phyloP scores from a whole-genome alignment of 108 stramenopile genomes.

The Cyclotella cryptica region DNA sequence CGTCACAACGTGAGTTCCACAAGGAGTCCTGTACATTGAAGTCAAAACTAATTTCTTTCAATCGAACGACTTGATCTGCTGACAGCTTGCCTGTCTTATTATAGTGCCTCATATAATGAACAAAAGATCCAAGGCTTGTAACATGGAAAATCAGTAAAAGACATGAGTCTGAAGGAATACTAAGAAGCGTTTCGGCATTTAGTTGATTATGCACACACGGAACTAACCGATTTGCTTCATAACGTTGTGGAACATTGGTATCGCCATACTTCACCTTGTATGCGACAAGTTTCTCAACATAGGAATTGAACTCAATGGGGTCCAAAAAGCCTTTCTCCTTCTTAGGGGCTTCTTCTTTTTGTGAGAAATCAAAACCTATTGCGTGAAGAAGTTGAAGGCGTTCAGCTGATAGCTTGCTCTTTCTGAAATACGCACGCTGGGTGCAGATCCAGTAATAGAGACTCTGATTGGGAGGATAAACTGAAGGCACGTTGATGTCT shows the following conservation, averaged over 20 bases:
- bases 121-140: conserved; percentile 19
- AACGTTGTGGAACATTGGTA: conserved; percentile 15
- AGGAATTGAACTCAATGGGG: conserved; percentile 7
- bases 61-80: not conserved
- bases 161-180: not conserved
- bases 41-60: conserved; percentile 21
- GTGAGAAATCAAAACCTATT: conserved; percentile 16
- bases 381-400: conserved; percentile 14
- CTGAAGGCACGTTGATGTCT: conserved; percentile 3
- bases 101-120: conserved; percentile 24
- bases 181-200: not conserved
- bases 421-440: conserved; percentile 4
- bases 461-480: not conserved
- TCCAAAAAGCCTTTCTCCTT: conserved; percentile 11
- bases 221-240: conserved; percentile 6
- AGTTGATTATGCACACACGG: not conserved
- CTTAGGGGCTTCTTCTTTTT: not conserved
- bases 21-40: not conserved
- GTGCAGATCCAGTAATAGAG: conserved; percentile 18
- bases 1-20: not conserved
- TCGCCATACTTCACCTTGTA: conserved; percentile 25
- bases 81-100: not conserved
- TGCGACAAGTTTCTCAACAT: conserved; percentile 7
- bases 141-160: not conserved
- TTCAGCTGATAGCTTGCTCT: conserved; percentile 17